A percentile compares a stretch with the other conserved stretches of the same genome.
Conservation (phyloP, 2,329 filamentous ascomycete genomes). For the Hymenoscyphus scutula region DNA sequence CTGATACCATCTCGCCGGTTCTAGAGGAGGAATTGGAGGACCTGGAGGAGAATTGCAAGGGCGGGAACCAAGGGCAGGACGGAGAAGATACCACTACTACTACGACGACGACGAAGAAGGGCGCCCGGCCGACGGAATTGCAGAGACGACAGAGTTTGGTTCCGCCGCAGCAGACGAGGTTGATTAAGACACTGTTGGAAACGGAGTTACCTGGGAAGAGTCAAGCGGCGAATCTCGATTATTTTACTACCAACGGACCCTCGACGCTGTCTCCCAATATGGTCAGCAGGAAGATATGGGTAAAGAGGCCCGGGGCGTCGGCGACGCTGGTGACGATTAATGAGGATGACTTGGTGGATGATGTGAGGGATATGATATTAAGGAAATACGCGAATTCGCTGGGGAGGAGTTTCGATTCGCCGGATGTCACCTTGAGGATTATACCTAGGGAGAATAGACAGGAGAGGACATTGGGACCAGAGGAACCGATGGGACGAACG, state of each 20-base stretch:
- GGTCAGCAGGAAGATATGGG: conserved; percentile 85
- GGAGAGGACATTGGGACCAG: conserved; percentile 75
- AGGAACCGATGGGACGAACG: conserved; percentile 76
- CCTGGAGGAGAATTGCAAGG: neutral
- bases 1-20: conserved; percentile 28
- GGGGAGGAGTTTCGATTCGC: conserved; percentile 83
- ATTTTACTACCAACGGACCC: conserved; percentile 34
- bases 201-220: conserved; percentile 36
- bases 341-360: conserved; percentile 90
- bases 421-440: conserved; percentile 81
- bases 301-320: conserved; percentile 80
- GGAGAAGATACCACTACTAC: neutral
- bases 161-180: conserved; percentile 43
- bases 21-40: conserved; percentile 25
- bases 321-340: conserved; percentile 82
- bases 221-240: conserved; percentile 36
- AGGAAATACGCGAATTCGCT: conserved; percentile 93
- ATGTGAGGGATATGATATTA: conserved; percentile 87
- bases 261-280: conserved; percentile 42
- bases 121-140: conserved; percentile 26
- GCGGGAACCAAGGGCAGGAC: neutral
- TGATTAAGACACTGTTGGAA: conserved; percentile 54
- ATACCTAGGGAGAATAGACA: conserved; percentile 62
- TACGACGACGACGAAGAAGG: conserved; percentile 13
- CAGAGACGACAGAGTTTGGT: conserved; percentile 44